Evolutionary conservation across 441 rosid species (phyloP).

Genomic region (Theobroma grandiflorum): DNA sequence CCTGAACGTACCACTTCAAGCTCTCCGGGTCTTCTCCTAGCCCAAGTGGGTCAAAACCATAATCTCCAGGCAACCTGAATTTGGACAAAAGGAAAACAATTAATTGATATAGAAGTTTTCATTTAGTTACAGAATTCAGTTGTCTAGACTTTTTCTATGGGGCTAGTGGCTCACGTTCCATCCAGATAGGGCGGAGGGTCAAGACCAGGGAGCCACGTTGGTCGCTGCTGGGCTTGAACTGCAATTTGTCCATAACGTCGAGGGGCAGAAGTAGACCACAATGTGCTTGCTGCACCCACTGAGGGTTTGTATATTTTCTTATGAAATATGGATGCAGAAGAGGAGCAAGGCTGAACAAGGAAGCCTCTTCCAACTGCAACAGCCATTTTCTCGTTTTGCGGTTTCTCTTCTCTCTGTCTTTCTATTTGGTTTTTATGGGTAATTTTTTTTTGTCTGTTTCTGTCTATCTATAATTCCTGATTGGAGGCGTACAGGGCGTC

Average conservation of each 20-base stretch:
- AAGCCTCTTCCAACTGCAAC: constrained; percentile 56
- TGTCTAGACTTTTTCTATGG: neutral
- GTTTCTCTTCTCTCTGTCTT: neutral
- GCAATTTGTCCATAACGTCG: constrained; percentile 28
- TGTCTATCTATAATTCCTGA: constrained; percentile 33
- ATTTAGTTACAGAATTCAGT: neutral
- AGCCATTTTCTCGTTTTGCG: constrained; percentile 48
- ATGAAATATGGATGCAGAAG: constrained; percentile 35
- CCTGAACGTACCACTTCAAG: constrained; percentile 97
- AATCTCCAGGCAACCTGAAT: constrained; percentile 82
- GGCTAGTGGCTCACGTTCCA: constrained; percentile 67
- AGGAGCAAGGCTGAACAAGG: constrained; percentile 46
- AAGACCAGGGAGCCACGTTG: constrained; percentile 96
- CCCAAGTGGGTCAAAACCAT: constrained; percentile 93
- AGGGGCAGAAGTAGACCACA: constrained; percentile 30
- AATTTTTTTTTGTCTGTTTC: constrained; percentile 22
- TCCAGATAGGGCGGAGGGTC: constrained; percentile 92
- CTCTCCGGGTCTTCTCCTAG: constrained; percentile 90
- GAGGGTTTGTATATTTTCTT: constrained; percentile 34
- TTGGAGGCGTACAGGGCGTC: constrained; percentile 36
- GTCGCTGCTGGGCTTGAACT: constrained; percentile 69
- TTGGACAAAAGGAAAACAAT: neutral
- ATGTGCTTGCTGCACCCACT: constrained; percentile 29
- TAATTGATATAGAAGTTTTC: constrained; percentile 1
- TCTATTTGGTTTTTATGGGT: neutral